Base-by-base conservation (phyloP, 139 green algal genomes). In the Pleodorina starrii region DNA sequence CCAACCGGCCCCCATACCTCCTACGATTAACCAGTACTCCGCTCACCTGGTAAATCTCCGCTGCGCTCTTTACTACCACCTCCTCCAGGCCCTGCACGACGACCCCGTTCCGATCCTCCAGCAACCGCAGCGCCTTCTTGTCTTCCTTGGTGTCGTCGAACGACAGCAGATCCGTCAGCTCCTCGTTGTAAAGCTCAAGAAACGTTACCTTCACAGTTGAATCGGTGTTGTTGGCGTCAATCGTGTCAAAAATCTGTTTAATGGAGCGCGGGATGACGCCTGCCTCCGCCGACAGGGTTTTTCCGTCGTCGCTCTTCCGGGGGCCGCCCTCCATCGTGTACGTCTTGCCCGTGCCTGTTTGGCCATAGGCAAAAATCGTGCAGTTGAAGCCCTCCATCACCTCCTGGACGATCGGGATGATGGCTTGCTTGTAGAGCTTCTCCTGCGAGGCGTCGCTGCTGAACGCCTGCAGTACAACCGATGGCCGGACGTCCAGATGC, bases 131-230 rank as follows among this genome's bases (percentile, higher is more conserved):
- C 90, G 63, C 81, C 85, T 91, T 93, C 90, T 44, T 84, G 42
- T 93, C 91, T 40, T 95, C 85, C 75, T 91, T 92, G 48, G 90
- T 86, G 35, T 93, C 87, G 35, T 90, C 85, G 19, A 87, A 50
- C 3, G 81, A 80, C 89, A 99, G 93, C 84, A 99, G 91, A 89
- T 99, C 98, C 5, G 97, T 99, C 29, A 99, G 96, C 93, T 99
- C 98, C 92, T 99, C 98, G 91, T 99, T 99, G 96, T 99, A 99
- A 59, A 99, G 94, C 96, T 99, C 98, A 87, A 99, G 89, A 91
- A 98, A 99, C 46, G 89, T 96, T 6, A 93, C 94, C 83, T 97
- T 97, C 27, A 98, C 94, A 36, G 79, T 95, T 40, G 95, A 96
- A 88, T 98, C 96, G 29, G 86, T 84, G 72, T 94, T 89, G 29